Evolutionary conservation across 2,329 filamentous ascomycete genomes (phyloP).

Genomic region (Cladophialophora chaetospira): DNA sequence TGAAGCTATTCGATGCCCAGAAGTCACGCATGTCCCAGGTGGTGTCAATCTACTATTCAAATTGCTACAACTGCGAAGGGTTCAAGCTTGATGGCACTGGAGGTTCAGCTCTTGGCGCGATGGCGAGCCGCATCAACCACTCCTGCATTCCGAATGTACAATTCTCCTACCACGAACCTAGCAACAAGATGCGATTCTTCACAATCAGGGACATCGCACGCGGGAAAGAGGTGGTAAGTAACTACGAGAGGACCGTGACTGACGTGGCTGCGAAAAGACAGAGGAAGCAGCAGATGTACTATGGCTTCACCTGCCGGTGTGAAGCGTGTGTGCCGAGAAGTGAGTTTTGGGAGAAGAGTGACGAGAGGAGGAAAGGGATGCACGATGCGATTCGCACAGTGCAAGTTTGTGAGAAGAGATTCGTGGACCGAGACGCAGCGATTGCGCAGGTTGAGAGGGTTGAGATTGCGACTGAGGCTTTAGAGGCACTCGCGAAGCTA

Average conservation of each 20-base stretch:
- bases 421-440: not conserved
- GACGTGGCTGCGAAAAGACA: conserved; percentile 10
- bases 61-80: conserved; percentile 31
- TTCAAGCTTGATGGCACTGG: conserved; percentile 15
- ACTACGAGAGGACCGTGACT: conserved; percentile 29
- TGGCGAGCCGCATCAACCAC: conserved; percentile 31
- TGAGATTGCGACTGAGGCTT: conserved; percentile 7
- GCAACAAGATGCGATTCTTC: conserved; percentile 25
- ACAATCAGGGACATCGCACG: conserved; percentile 29
- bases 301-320: conserved; percentile 30
- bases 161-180: conserved; percentile 26
- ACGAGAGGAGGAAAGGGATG: conserved; percentile 30
- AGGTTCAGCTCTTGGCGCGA: conserved; percentile 27
- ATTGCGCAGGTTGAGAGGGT: not conserved
- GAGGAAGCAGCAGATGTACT: conserved; percentile 28
- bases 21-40: conserved; percentile 27
- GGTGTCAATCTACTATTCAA: conserved; percentile 31
- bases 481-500: conserved; percentile 13
- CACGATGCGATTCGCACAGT: conserved; percentile 17
- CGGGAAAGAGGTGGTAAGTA: conserved; percentile 28
- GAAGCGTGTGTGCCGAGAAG: conserved; percentile 28
- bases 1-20: conserved; percentile 28
- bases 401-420: conserved; percentile 20
- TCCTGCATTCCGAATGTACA: conserved; percentile 30
- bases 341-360: conserved; percentile 30